Base-by-base conservation (phyloP, 2,329 filamentous ascomycete genomes). In the Calonectria fujianensis region DNA sequence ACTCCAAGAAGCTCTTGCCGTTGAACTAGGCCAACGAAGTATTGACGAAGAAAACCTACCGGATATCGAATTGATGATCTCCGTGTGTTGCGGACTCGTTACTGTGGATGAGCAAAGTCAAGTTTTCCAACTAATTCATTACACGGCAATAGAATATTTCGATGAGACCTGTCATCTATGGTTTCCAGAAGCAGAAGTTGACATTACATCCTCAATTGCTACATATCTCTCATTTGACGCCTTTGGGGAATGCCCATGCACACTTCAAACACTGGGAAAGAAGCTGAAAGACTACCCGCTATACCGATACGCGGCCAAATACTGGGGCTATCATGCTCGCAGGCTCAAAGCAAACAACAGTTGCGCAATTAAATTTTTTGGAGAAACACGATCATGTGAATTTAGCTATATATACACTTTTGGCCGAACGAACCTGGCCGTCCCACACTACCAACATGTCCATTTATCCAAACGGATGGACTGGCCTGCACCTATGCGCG, bases 161-260 rank as follows among this genome's bases (percentile, higher is more conserved):
- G 24, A 41, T 3, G n/a, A 41, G 8, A 31, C 50, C 18, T 14
- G 71, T 14, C 45, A 16, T 0, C 31, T 51, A 10, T 70, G 54
- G 52, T 63, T 61, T 7, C 32, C 20, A 29, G 24, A 79, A 24
- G 80, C 82, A 0, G 72, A 86, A 6, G 7, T 1, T 0, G 18
- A 81, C 0, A 83, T 88, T 7, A 71, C 81, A 0, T 70, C 41
- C 5, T 74, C 69, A 1, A 88, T 85, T 64, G 41, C 84, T 5
- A 83, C 82, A 0, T 87, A 88, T 52, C 72, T 88, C 1, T 84
- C 78, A 10, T 84, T 84, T 18, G 66, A 78, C 31, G 39, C n/a
- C 1, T 85, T 85, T 54, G 29, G 27, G 9, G 27, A 11, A 9
- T 27, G 59, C 2, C 5, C 2, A 1, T 68, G 51, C 16, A 39